Percentiles rank a stretch among this genome's conserved stretches.
Conservation (phyloP, 352 stramenopile genomes). For the Hyaloperonospora brassicae region DNA sequence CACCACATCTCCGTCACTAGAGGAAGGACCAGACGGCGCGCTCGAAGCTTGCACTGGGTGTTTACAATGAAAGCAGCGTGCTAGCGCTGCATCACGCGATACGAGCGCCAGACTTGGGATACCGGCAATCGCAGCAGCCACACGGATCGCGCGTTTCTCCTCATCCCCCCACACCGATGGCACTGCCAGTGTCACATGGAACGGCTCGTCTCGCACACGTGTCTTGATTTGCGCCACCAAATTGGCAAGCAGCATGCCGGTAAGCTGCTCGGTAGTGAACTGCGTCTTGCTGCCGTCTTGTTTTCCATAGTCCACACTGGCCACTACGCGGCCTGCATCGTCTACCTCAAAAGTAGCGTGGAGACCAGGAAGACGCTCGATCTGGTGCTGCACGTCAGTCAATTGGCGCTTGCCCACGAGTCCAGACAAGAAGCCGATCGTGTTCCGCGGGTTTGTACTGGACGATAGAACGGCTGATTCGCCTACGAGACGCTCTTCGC, state of each 20-base stretch:
- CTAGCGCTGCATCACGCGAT: constrained; percentile 45
- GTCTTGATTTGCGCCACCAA: constrained; percentile 59
- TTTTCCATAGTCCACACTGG: constrained; percentile 57
- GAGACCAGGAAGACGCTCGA: constrained; percentile 38
- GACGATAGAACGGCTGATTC: constrained; percentile 80
- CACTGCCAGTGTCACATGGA: constrained; percentile 62
- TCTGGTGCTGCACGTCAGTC: constrained; percentile 31
- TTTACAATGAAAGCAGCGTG: constrained; percentile 77
- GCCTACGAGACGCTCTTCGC: constrained; percentile 74
- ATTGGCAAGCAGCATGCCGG: constrained; percentile 74
- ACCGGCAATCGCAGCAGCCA: constrained; percentile 54
- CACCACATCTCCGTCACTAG: constrained; percentile 15
- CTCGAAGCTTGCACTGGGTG: constrained; percentile 45
- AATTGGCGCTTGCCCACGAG: constrained; percentile 53
- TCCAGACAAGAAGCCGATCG: constrained; percentile 58
- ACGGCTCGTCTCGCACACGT: constrained; percentile 30
- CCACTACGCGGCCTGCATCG: constrained; percentile 30
- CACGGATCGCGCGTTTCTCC: constrained; percentile 40
- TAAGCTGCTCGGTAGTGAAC: constrained; percentile 69
- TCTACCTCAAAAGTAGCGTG: constrained; percentile 37
- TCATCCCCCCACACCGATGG: constrained; percentile 49
- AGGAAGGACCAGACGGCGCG: neutral
- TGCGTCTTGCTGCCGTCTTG: constrained; percentile 23
- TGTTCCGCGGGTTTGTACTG: constrained; percentile 81
- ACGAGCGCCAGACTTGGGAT: constrained; percentile 47